Percentiles rank a stretch among this genome's conserved stretches.
phyloP scores from a whole-genome alignment of 495 filamentous ascomycete genomes.

The Immersiella caudata region DNA sequence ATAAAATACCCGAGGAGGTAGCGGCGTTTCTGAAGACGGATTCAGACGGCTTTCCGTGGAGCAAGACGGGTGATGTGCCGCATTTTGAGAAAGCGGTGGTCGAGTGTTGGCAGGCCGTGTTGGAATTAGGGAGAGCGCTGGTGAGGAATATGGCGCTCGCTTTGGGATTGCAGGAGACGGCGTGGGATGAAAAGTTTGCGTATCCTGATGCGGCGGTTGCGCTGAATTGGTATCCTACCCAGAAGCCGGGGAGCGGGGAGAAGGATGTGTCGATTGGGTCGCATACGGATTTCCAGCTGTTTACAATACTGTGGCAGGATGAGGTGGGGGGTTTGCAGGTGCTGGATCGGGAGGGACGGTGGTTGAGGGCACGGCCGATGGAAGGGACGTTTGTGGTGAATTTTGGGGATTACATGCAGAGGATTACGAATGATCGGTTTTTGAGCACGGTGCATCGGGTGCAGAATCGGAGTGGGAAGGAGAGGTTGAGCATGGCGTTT shows the following conservation, averaged over 20 bases:
- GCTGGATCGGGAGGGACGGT: slow-evolving; percentile 53
- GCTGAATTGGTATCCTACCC: slow-evolving; percentile 38
- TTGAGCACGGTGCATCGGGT: slow-evolving; percentile 65
- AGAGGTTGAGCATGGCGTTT: slow-evolving; percentile 62
- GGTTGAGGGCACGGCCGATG: slow-evolving; percentile 60
- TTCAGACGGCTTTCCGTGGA: slow-evolving; percentile 54
- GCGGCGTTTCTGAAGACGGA: slow-evolving; percentile 44
- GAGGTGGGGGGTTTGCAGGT: slow-evolving; percentile 58
- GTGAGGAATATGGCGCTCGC: slow-evolving; percentile 52
- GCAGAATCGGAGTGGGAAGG: slow-evolving; percentile 49
- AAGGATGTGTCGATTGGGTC: slow-evolving; percentile 50
- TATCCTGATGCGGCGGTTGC: slow-evolving; percentile 45
- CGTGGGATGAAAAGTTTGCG: slow-evolving; percentile 52
- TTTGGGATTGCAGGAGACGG: slow-evolving; percentile 51
- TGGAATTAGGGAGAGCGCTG: slow-evolving; percentile 51
- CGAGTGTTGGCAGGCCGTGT: slow-evolving; percentile 48
- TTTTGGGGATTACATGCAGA: slow-evolving; percentile 66
- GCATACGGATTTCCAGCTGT: slow-evolving; percentile 65
- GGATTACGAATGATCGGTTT: slow-evolving; percentile 64
- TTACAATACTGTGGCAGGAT: slow-evolving; percentile 63
- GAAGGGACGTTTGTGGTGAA: slow-evolving; percentile 66
- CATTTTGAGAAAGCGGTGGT: slow-evolving; percentile 50
- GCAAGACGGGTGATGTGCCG: slow-evolving; percentile 38
- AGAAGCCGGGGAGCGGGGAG: background rate
- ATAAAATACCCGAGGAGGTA: slow-evolving; percentile 41